A percentile compares a stretch with the other conserved stretches of the same genome.
Evolutionary conservation across 192 early-diverging fungal genomes (phyloP).

Genomic region (Rhizophagus prolifer): DNA sequence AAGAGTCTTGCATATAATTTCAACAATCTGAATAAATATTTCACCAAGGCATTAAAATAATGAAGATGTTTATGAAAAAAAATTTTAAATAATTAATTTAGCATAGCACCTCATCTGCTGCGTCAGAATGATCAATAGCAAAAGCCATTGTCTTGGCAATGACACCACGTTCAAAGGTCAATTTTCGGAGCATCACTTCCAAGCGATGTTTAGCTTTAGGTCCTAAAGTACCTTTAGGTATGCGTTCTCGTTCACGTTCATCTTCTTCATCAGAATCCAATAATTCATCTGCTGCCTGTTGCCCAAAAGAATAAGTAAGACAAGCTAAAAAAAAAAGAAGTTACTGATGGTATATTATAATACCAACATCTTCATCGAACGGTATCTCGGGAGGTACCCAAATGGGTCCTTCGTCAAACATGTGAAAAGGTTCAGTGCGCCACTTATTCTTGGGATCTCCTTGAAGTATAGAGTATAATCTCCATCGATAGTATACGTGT

Average conservation of each 20-base stretch:
- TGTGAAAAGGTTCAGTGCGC: slow-evolving; percentile 78
- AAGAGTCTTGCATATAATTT: slow-evolving; percentile 63
- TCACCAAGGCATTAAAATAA: background rate
- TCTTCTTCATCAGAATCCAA: slow-evolving; percentile 55
- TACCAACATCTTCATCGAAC: slow-evolving; percentile 63
- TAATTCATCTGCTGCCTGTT: slow-evolving; percentile 29
- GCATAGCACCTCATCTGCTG: slow-evolving; percentile 62
- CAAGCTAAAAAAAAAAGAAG: slow-evolving; percentile 29
- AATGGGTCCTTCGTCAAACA: slow-evolving; percentile 78
- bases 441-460: slow-evolving; percentile 75
- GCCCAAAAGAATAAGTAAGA: slow-evolving; percentile 22
- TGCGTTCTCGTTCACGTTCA: slow-evolving; percentile 42
- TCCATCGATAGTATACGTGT: slow-evolving; percentile 92
- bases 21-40: slow-evolving; percentile 53
- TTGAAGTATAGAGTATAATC: slow-evolving; percentile 83
- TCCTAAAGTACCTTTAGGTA: slow-evolving; percentile 49
- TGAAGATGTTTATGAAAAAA: background rate
- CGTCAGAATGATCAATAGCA: slow-evolving; percentile 80
- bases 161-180: slow-evolving; percentile 47
- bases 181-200: slow-evolving; percentile 45
- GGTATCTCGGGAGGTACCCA: slow-evolving; percentile 85
- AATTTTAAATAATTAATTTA: no score
- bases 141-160: slow-evolving; percentile 84
- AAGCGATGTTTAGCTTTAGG: slow-evolving; percentile 47
- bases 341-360: slow-evolving; percentile 11